A percentile compares a stretch with the other conserved stretches of the same genome.
These are phyloP conservation scores for Candida patagonica DNA, from an alignment of 805 yeast species.

Conservation along the genomic window DNA sequence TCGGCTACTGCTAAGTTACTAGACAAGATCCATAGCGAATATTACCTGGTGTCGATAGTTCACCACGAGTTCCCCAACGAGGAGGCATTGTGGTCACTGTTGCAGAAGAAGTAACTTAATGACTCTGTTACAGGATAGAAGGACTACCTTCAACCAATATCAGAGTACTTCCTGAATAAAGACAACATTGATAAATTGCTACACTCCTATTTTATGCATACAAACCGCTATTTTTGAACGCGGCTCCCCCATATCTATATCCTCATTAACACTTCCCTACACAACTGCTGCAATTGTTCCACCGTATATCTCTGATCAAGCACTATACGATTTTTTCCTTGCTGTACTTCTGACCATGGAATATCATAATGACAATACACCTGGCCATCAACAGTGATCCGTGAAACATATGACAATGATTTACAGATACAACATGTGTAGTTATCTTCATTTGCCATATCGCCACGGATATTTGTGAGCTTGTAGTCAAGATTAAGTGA, in stretches of 20 bases:
- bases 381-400: constrained; percentile 9
- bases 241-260: too few species aligned
- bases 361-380: constrained; percentile 11
- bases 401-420: constrained; percentile 17
- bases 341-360: constrained; percentile 1
- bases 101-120: background rate
- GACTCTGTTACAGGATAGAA: too few species aligned
- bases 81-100: constrained; percentile 63
- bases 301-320: constrained; percentile 7
- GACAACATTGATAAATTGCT: too few species aligned
- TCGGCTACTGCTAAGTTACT: constrained; percentile 51
- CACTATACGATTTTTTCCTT: background rate
- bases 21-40: constrained; percentile 48
- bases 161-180: too few species aligned
- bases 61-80: constrained; percentile 76
- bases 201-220: background rate
- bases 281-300: constrained; percentile 1
- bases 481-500: constrained; percentile 32
- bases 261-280: constrained; percentile 1
- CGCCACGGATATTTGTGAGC: constrained; percentile 30
- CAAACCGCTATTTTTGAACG: background rate
- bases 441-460: constrained; percentile 15
- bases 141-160: too few species aligned
- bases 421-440: constrained; percentile 19
- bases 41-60: constrained; percentile 73